Evolutionary conservation across 73 alveolate species (phyloP).

Genomic region (Breviolum minutum): DNA sequence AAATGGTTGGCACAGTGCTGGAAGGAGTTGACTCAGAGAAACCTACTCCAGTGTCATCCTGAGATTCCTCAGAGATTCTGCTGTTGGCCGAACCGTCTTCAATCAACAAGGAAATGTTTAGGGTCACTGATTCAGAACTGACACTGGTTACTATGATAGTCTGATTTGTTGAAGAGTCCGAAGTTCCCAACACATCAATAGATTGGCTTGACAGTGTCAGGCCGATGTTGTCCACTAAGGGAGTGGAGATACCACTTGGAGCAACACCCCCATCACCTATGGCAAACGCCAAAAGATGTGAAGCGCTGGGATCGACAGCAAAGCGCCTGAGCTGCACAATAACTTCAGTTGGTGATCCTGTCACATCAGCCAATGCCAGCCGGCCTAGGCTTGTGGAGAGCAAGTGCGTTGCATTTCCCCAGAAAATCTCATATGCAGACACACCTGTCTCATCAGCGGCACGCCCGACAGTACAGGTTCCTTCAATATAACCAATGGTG

Average conservation of each 20-base stretch:
- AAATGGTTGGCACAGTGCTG: slow-evolving; percentile 47
- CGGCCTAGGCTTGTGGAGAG: background rate
- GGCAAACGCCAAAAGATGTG: slow-evolving; percentile 52
- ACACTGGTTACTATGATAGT: slow-evolving; percentile 21
- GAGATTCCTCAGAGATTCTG: background rate
- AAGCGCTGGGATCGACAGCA: slow-evolving; percentile 24
- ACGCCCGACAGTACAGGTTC: slow-evolving; percentile 21
- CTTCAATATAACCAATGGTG: slow-evolving; percentile 36
- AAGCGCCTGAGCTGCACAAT: background rate
- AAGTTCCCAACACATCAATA: slow-evolving; percentile 20
- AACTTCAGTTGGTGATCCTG: background rate
- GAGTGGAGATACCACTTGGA: background rate
- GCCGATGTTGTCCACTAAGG: slow-evolving; percentile 57
- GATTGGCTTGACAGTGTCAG: slow-evolving; percentile 1
- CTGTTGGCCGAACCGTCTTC: slow-evolving; percentile 9
- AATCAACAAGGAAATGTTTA: background rate
- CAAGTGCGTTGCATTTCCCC: slow-evolving; percentile 51
- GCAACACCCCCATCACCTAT: slow-evolving; percentile 67
- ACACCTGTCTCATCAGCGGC: slow-evolving; percentile 19
- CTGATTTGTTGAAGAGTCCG: background rate
- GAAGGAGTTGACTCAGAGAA: background rate
- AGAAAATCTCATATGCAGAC: slow-evolving; percentile 35
- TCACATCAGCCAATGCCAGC: background rate
- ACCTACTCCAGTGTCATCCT: background rate
- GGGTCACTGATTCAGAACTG: background rate